Base-by-base conservation (phyloP, 345 rosid species). In the Eutrema heterophyllum region DNA sequence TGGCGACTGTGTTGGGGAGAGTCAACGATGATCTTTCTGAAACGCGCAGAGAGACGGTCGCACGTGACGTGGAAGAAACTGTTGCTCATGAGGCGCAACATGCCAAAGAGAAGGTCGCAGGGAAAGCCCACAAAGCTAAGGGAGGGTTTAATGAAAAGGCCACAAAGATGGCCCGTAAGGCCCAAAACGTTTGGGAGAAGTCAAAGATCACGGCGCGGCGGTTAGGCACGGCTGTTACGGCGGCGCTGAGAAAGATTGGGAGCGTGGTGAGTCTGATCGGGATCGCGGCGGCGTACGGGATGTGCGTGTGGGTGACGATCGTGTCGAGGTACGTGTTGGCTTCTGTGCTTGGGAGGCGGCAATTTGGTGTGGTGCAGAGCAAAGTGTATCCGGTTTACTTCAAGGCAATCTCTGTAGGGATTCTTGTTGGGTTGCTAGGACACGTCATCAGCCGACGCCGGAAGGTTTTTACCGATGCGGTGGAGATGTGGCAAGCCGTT, bases 301-400 rank as follows among this genome's bases (percentile, higher is more conserved):
- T 71, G 86, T 79, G 93, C 53, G 74, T 84, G 38, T 94, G 98
- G 97, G 88, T 94, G 12, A 86, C 93, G 16, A 83, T 94, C 46
- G 41, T 85, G 16, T 88, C 95, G 10, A 85, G 89, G 75, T 76
- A 88, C 67, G 78, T 87, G 15, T 49, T 94, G 59, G 82, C 82
- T 0, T 55, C 74, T 30, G 73, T 77, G 40, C 59, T 91, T 69
- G 87, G 95, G 3, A 82, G 86, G 78, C 88, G 82, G 36, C 95
- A 85, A 65, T 84, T 82, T 5, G 87, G 80, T 15, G 53, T 85
- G 58, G 88, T 85, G 61, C 95, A 89, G 84, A 89, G 97, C 82
- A 94, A 86, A 84, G 72, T 89, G 48, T 86, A 86, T 73, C 86
- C 92, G 4, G 83, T 83, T 18, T 89, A 89, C 81, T 91, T 89